phyloP scores from a whole-genome alignment of 176 grass and related monocot genomes.

The Areca catechu region DNA sequence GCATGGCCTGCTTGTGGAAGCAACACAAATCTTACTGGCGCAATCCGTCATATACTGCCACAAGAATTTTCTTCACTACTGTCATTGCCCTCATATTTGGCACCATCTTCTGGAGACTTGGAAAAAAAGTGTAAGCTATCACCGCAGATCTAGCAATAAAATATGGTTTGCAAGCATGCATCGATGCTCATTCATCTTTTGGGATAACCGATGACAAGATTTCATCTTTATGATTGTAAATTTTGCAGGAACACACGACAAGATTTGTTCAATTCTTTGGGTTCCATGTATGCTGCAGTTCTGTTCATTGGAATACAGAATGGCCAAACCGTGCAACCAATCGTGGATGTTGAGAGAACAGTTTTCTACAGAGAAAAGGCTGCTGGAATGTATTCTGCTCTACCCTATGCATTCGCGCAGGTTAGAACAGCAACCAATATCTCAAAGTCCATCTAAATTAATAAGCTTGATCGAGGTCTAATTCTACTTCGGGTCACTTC shows the following conservation, averaged over 20 bases:
- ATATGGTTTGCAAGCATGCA: too few species aligned
- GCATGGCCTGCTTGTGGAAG: constrained; percentile 83
- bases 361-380: constrained; percentile 97
- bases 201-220: too few species aligned
- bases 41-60: constrained; percentile 88
- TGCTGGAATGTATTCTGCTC: constrained; percentile 89
- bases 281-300: constrained; percentile 84
- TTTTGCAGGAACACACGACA: constrained; percentile 37
- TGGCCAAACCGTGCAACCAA: constrained; percentile 77
- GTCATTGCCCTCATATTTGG: constrained; percentile 79
- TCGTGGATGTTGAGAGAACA: constrained; percentile 77
- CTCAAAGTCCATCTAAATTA: too few species aligned
- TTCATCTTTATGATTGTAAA: not conserved
- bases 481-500: too few species aligned
- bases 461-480: too few species aligned
- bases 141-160: too few species aligned
- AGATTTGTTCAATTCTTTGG: constrained; percentile 76
- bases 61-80: constrained; percentile 87
- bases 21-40: constrained; percentile 89
- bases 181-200: too few species aligned
- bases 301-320: constrained; percentile 95
- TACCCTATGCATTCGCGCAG: constrained; percentile 90
- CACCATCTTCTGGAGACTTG: constrained; percentile 73
- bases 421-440: constrained; percentile 24
- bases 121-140: constrained; percentile 65